Evolutionary conservation across 2,329 filamentous ascomycete genomes (phyloP).

Genomic region (Fusarium austroafricanum): DNA sequence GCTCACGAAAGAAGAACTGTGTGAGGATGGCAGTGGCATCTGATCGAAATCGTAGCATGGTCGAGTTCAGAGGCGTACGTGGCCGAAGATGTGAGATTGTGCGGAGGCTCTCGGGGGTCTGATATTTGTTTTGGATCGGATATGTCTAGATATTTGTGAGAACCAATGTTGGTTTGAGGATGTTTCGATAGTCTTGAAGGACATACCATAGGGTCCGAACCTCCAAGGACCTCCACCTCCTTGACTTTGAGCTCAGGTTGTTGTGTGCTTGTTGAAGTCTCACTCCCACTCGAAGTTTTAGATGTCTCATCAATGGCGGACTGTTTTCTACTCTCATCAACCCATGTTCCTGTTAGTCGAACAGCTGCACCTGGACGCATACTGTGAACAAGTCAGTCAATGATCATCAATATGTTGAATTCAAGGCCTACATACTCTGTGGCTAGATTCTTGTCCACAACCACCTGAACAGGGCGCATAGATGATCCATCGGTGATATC

Average conservation of each 20-base stretch:
- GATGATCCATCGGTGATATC: constrained; percentile 90
- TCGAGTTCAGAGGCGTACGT: constrained; percentile 82
- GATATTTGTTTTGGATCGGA: constrained; percentile 96
- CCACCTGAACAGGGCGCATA: constrained; percentile 80
- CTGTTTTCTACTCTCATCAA: constrained; percentile 37
- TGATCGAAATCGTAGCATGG: constrained; percentile 85
- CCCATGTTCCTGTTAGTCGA: constrained; percentile 81
- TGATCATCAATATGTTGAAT: neutral
- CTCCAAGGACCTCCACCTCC: constrained; percentile 76
- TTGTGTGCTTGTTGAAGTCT: constrained; percentile 2
- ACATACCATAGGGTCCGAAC: constrained; percentile 81
- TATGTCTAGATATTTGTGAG: constrained; percentile 71
- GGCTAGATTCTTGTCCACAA: constrained; percentile 77
- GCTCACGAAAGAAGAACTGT: constrained; percentile 76
- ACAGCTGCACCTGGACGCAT: constrained; percentile 86
- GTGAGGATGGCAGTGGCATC: constrained; percentile 79
- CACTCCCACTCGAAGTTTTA: constrained; percentile 4
- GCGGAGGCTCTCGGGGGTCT: constrained; percentile 88
- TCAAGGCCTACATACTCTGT: constrained; percentile 69
- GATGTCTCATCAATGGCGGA: neutral
- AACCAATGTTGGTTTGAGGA: neutral
- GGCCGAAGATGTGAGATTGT: constrained; percentile 88
- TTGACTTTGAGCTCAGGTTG: constrained; percentile 77
- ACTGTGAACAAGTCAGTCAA: constrained; percentile 60
- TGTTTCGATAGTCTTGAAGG: neutral